Evolutionary conservation across 176 grass and related monocot genomes (phyloP), one percentile per base, ranked within the genome.

Genomic region (Alopecurus myosuroides): DNA sequence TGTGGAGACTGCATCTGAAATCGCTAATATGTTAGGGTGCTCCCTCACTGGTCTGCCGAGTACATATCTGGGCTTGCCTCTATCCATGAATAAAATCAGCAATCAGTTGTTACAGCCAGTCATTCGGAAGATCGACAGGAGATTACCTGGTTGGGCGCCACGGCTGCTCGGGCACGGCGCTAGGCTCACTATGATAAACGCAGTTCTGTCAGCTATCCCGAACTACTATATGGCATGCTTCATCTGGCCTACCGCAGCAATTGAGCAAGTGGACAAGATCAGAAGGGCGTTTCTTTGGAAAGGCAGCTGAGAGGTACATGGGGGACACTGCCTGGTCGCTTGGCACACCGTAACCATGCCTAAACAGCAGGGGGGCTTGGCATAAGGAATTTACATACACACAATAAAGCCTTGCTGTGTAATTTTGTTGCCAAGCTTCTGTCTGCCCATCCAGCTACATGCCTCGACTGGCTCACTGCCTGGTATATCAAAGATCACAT

Each of bases 101-200:
- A n/a, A 2, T 2, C 0, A 55, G 20, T 9, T 22, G 7, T 8
- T 55, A 5, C 52, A 55, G 8, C 52, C 52, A 0, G 52, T 55
- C 0, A 22, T 55, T 1, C 5, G n/a, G 8, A 0, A 8, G 0
- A 55, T 55, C 0, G 20, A n/a, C 0, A n/a, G 0, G 1, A 1
- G 20, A 10, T 8, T 55, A 9, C 52, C 52, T 3, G 52, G 52
- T 0, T 55, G 52, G 52, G 8, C n/a, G 1, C 52, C 52, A 3
- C 8, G 15, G 0, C 0, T 55, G 2, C 8, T 55, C 5, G 19
- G 7, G 1, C 15, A 9, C 2, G 52, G 52, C 0, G 6, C 20
- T 0, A 55, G 52, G 3, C 10, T n/a, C n/a, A 4, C 3, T 0
- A 46, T 46, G 45, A 3, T 46, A 15, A 46, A 46, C 5, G 2